phyloP scores from a whole-genome alignment of 768 basidiomycete species.

The Serendipita sp. region DNA sequence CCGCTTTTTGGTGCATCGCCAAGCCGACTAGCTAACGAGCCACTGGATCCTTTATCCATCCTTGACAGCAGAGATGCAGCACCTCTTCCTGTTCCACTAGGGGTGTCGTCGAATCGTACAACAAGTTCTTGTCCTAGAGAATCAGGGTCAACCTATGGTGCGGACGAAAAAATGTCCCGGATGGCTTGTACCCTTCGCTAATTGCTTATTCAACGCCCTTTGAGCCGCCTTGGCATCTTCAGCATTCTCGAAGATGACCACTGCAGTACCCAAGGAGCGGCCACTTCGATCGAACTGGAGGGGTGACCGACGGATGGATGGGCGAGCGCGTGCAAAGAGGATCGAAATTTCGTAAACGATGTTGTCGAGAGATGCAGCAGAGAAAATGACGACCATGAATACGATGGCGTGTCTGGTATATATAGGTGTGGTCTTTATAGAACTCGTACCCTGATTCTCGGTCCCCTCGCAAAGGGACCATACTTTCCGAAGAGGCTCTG shows the following conservation, averaged over 20 bases:
- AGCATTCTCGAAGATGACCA: slow-evolving; percentile 61
- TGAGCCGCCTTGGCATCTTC: slow-evolving; percentile 72
- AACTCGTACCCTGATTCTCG: slow-evolving; percentile 82
- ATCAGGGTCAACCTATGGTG: background rate
- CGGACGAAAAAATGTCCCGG: background rate
- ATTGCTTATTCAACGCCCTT: slow-evolving; percentile 69
- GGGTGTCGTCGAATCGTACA: background rate
- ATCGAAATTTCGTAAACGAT: slow-evolving; percentile 14
- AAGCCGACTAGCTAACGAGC: background rate
- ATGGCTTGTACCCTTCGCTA: slow-evolving; percentile 57
- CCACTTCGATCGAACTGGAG: slow-evolving; percentile 87
- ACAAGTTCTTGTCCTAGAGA: background rate
- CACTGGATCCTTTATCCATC: background rate
- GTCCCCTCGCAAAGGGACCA: slow-evolving; percentile 85
- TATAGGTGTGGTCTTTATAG: slow-evolving; percentile 14
- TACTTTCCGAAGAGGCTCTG: slow-evolving; percentile 84
- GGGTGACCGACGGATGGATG: slow-evolving; percentile 19
- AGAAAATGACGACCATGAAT: background rate
- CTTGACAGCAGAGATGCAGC: background rate
- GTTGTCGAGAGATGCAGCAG: slow-evolving; percentile 7
- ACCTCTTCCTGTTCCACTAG: background rate
- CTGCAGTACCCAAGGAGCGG: slow-evolving; percentile 72
- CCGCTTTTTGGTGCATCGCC: background rate
- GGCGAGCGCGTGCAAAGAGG: slow-evolving; percentile 27
- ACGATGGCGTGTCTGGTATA: slow-evolving; percentile 8